A percentile compares a stretch with the other conserved stretches of the same genome.
These are phyloP conservation scores for Rhizopus stolonifer DNA, from an alignment of 371 early-diverging fungal genomes.

Conservation along the genomic window DNA sequence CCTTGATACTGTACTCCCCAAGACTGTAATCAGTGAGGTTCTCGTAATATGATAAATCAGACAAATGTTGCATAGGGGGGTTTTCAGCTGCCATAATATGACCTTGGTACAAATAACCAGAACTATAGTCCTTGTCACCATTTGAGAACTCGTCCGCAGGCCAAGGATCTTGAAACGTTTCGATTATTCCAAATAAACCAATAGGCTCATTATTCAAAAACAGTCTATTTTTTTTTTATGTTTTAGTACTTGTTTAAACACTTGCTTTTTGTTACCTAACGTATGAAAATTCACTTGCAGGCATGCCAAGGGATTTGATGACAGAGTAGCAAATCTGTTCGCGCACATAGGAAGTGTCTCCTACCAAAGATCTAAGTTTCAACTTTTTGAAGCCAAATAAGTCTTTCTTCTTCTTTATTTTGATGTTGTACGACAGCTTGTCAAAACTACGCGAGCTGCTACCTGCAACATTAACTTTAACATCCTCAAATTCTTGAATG, in stretches of 20 bases:
- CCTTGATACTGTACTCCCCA: constrained; percentile 26
- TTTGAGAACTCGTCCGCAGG: constrained; percentile 12
- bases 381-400: constrained; percentile 47
- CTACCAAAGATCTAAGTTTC: constrained; percentile 45
- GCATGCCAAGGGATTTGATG: constrained; percentile 41
- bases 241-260: neutral
- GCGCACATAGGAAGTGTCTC: constrained; percentile 45
- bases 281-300: constrained; percentile 42
- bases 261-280: constrained; percentile 24
- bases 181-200: constrained; percentile 26
- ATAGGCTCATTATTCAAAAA: constrained; percentile 16
- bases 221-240: constrained; percentile 5
- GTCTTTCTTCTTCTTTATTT: constrained; percentile 12
- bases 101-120: constrained; percentile 14
- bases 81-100: no score
- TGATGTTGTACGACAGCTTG: constrained; percentile 25
- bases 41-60: constrained; percentile 17
- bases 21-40: constrained; percentile 6
- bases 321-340: constrained; percentile 42
- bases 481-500: constrained; percentile 14
- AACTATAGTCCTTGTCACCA: constrained; percentile 7
- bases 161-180: constrained; percentile 25
- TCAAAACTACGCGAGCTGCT: constrained; percentile 21
- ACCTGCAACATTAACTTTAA: constrained; percentile 25
- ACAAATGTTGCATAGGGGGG: constrained; percentile 1